Conservation (phyloP, 306 rosid species). For the Trifolium pratense region DNA sequence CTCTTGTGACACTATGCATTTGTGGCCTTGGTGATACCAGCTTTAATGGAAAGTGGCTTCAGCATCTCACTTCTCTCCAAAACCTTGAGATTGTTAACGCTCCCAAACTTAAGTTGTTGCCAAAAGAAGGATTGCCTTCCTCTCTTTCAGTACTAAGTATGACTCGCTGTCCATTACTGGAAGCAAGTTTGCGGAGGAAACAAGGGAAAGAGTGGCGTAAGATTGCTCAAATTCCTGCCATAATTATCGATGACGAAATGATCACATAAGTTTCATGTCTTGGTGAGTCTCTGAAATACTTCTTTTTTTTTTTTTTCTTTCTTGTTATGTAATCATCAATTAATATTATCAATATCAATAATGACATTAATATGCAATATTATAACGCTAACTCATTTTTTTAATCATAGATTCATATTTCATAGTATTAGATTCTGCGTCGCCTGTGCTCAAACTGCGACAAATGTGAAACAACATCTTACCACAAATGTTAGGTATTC, state of each 20-base stretch:
- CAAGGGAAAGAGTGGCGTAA: conserved; percentile 26
- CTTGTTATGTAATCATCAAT: too few relatives aligned
- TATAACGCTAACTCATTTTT: too few relatives aligned
- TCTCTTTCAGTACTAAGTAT: not conserved
- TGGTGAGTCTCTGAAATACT: not conserved
- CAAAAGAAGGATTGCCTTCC: conserved; percentile 6
- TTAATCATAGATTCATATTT: too few relatives aligned
- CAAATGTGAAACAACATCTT: too few relatives aligned
- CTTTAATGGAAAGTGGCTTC: not conserved
- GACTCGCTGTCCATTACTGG: not conserved
- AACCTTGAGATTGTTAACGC: not conserved
- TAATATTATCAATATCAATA: not conserved
- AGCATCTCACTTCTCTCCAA: conserved; percentile 12
- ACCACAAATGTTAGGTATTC: too few relatives aligned
- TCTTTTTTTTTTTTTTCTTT: not conserved
- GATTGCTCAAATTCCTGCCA: not conserved
- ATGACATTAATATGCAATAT: not conserved
- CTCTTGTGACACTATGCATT: not conserved
- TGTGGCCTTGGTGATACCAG: not conserved
- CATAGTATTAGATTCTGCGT: too few relatives aligned
- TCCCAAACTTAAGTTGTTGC: conserved; percentile 4
- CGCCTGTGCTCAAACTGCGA: too few relatives aligned
- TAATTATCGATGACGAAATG: not conserved
- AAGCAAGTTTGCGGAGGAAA: not conserved
- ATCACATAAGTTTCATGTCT: not conserved